Percentiles rank a stretch among this genome's conserved stretches.
phyloP scores from a whole-genome alignment of 2,329 filamentous ascomycete species.

The Macrophomina phaseolina region DNA sequence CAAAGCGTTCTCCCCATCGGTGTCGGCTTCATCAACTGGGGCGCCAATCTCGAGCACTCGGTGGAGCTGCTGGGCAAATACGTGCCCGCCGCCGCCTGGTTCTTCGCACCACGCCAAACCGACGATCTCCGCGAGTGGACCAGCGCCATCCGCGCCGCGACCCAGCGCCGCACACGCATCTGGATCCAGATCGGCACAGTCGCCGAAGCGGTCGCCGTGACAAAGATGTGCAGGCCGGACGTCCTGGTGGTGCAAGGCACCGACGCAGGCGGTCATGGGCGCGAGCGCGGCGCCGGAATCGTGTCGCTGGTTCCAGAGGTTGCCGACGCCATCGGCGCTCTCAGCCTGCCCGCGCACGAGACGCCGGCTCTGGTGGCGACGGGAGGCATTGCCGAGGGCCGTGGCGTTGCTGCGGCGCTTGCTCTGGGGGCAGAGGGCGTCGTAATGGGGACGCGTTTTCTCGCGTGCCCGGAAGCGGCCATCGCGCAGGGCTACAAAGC shows the following conservation, averaged over 20 bases:
- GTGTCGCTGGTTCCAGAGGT: constrained; percentile 65
- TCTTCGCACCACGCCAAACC: constrained; percentile 64
- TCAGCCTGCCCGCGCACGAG: constrained; percentile 25
- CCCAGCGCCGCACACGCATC: constrained; percentile 50
- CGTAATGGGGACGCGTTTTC: constrained; percentile 68
- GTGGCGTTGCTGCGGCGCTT: constrained; percentile 62
- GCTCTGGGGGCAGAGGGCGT: constrained; percentile 59
- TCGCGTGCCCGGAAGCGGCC: constrained; percentile 58
- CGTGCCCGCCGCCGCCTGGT: constrained; percentile 67
- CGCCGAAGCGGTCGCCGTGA: constrained; percentile 57
- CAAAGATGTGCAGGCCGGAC: constrained; percentile 57
- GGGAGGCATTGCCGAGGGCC: constrained; percentile 64
- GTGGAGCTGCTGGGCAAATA: constrained; percentile 60
- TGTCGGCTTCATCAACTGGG: constrained; percentile 67
- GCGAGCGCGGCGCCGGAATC: constrained; percentile 59
- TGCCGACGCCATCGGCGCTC: constrained; percentile 50
- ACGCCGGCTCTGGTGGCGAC: constrained; percentile 58
- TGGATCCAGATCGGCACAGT: constrained; percentile 69
- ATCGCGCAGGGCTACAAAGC: constrained; percentile 55
- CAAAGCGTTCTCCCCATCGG: constrained; percentile 56
- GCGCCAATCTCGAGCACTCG: constrained; percentile 50
- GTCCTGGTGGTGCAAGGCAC: constrained; percentile 67
- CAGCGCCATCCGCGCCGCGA: constrained; percentile 38
- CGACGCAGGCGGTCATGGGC: constrained; percentile 70
- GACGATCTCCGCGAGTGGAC: constrained; percentile 44